Base-by-base conservation (phyloP, 805 yeast genomes). In the Candida ulmi region DNA sequence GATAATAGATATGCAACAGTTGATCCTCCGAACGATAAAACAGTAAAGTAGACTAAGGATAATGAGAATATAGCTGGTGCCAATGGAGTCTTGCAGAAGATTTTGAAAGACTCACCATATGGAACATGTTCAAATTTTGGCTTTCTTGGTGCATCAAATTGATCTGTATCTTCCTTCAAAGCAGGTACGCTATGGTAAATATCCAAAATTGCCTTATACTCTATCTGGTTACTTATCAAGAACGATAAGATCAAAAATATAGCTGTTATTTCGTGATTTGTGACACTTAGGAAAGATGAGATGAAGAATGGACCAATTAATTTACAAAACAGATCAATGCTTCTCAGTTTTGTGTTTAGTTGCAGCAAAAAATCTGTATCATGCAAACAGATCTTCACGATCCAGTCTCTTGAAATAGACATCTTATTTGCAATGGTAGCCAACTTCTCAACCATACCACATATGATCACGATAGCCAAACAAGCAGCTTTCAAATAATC, bases 331-430 rank as follows among this genome's bases (percentile, higher is more conserved):
- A 66, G 47, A 41, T 66, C 71, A 35, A 66, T 66, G n/a, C 63
- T 40, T 21, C 71, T 57, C 54, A 66, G 52, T 19, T 46, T 50
- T 6, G 68, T 50, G 42, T 65, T 66, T 34, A 66, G 39, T 8
- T 46, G 43, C 11, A 53, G 42, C 31, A 65, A 35, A 31, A 47
- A 45, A 5, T 38, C 45, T 19, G 48, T 37, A 42, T 59, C 54
- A 29, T 54, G 50, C 2, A 58, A 54, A 17, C 53, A 44, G 17
- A 66, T 61, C 11, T 60, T 67, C 4, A 63, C 63, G 2, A 66
- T 58, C 71, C 71, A 66, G 44, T 66, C 71, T 27, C 70, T 50
- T 30, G 63, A 66, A 15, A 66, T 61, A 4, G 68, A 47, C n/a
- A 66, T 57, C 24, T 55, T 56, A 44, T 66, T 66, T 25, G 63